Evolutionary conservation across 495 filamentous ascomycete genomes (phyloP).

Genomic region (Neurospora sp.): DNA sequence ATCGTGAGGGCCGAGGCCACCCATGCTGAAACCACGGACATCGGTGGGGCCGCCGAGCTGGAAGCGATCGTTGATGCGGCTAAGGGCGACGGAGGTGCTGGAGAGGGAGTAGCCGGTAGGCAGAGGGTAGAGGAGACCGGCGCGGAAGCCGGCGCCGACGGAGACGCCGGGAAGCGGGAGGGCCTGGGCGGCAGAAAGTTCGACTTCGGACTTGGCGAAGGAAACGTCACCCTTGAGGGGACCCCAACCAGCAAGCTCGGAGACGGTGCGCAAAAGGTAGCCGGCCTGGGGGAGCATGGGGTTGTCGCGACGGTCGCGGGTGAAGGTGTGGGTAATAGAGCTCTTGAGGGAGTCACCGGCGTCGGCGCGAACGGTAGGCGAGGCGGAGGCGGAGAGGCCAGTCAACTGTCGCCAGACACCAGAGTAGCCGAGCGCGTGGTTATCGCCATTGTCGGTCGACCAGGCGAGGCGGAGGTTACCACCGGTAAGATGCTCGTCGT

Average conservation of each 20-base stretch:
- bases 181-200: conserved; percentile 63
- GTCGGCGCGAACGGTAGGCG: conserved; percentile 67
- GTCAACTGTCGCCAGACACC: conserved; percentile 85
- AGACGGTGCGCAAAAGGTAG: conserved; percentile 61
- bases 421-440: conserved; percentile 68
- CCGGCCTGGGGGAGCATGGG: conserved; percentile 73
- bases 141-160: conserved; percentile 39
- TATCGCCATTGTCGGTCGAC: conserved; percentile 49
- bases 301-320: conserved; percentile 67
- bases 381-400: conserved; percentile 59
- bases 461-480: conserved; percentile 67
- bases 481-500: conserved; percentile 83
- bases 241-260: conserved; percentile 82
- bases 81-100: conserved; percentile 41
- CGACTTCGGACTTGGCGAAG: conserved; percentile 80
- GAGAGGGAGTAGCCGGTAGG: conserved; percentile 47
- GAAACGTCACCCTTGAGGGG: conserved; percentile 78
- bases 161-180: conserved; percentile 65
- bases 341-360: conserved; percentile 89
- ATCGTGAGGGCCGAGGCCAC: conserved; percentile 80
- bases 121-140: conserved; percentile 49
- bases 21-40: conserved; percentile 84
- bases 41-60: conserved; percentile 88
- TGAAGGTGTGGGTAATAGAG: conserved; percentile 72
- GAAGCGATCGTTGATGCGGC: conserved; percentile 88